These are phyloP conservation scores for Ceratocystis cacaofunesta DNA, from an alignment of 2,329 filamentous ascomycete genomes.

Conservation along the genomic window DNA sequence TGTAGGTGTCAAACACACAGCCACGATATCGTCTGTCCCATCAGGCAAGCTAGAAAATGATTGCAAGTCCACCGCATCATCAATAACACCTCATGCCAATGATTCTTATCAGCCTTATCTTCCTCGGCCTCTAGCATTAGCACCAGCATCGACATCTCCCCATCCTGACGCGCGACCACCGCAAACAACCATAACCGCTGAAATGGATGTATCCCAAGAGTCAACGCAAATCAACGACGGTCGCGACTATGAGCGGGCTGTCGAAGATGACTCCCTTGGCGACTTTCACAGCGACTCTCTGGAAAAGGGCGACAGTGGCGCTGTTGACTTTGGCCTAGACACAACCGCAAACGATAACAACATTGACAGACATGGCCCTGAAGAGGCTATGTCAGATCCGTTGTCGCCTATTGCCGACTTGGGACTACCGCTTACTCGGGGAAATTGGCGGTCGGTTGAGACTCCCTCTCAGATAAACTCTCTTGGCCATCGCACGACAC, in stretches of 20 bases:
- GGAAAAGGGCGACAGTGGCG: conserved; percentile 19
- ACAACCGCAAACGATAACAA: conserved; percentile 29
- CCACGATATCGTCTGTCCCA: background rate
- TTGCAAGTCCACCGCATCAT: background rate
- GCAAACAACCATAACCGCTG: conserved; percentile 1
- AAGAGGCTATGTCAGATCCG: conserved; percentile 26
- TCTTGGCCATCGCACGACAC: conserved; percentile 21
- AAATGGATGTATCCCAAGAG: conserved; percentile 20
- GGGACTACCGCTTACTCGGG: conserved; percentile 27
- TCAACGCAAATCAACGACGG: conserved; percentile 42
- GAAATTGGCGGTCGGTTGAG: conserved; percentile 26
- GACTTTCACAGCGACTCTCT: conserved; percentile 21
- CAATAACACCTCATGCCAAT: background rate
- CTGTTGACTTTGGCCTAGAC: conserved; percentile 21
- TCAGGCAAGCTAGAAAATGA: background rate
- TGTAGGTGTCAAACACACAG: background rate
- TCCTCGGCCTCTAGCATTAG: background rate
- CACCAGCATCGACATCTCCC: background rate
- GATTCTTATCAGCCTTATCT: background rate
- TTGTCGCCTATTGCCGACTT: conserved; percentile 22
- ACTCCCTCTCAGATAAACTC: conserved; percentile 25
- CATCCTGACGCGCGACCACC: background rate
- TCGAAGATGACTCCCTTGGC: conserved; percentile 17
- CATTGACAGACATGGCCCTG: conserved; percentile 25
- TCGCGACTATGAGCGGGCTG: conserved; percentile 39